Base-by-base conservation (phyloP, 2,329 filamentous ascomycete genomes). In the Trichoderma pleuroti region DNA sequence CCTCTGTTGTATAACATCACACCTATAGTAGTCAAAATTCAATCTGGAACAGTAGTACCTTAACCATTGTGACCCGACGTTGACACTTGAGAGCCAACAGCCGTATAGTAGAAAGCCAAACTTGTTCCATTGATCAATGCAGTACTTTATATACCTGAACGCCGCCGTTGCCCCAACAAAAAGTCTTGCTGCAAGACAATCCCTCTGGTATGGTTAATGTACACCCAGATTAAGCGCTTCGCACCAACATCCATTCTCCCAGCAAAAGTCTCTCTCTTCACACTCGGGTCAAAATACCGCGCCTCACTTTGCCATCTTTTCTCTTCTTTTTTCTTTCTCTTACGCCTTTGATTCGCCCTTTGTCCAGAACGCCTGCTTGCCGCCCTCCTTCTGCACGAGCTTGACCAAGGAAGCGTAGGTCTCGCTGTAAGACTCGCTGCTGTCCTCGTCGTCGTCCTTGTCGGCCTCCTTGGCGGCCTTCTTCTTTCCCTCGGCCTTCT, bases 331-430 rank as follows among this genome's bases (percentile, higher is more conserved):
- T 14, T 34, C 2, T 26, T 18, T 3, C 18, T 28, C 11, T 72
- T 66, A 74, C 39, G 76, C 77, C 73, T 75, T 78, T 16, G 77
- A 78, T 72, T 81, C 80, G 59, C 81, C 78, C 76, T 81, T 82
- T 73, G 80, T 81, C 81, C 84, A 84, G 77, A 85, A 84, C 72
- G 82, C 82, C 82, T 89, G 86, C 82, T 86, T 88, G 74, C 82
- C 81, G 76, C 84, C 84, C 84, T 91, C 88, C 84, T 91, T 91
- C 83, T 90, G 86, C 69, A 88, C 85, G 63, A 89, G 82, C 85
- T 91, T 91, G 74, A 89, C 85, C 71, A 91, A 82, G 70, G 90
- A 87, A 78, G 87, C 86, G 81, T 91, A 92, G 59, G 85, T 84
- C 77, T 91, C 88, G 74, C 82, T 83, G 76, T 90, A 92, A 73